Base-by-base conservation (phyloP, 225 moss, liverwort and hornwort species). In the Pleurozium schreberi region DNA sequence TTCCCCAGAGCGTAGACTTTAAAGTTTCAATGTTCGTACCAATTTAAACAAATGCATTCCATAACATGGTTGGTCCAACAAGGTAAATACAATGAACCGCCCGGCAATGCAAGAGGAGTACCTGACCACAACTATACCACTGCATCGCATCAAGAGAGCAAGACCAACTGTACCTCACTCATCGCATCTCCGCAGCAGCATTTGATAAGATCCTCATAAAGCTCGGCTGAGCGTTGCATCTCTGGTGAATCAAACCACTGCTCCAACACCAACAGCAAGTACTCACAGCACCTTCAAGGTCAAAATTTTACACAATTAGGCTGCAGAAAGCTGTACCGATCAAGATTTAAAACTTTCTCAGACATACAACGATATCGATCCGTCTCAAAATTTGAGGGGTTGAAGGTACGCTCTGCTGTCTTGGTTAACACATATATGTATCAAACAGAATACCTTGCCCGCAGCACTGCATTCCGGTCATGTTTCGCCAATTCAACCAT, bases 141-240 rank as follows among this genome's bases (percentile, higher is more conserved):
- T 66, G 49, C 19, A 74, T 55, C 49, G 73, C 80, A 88, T 91
- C 58, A 80, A 85, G 75, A 67, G 74, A 80, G 50, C 49, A 92
- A 82, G 70, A 90, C 77, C 42, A 80, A 91, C 62, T 64, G 86
- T 93, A 96, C 96, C 95, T 99, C 98, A 91, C 97, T 95, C 95
- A 99, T 94, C 69, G 98, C 98, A 94, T 99, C 98, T 80, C 92
- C 96, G 65, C 96, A 96, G 89, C 98, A 99, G 88, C 96, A 96
- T 93, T 99, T 99, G 75, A 99, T 95, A 57, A 99, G 94, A 58
- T 97, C 98, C 91, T 99, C 97, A 73, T 97, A 99, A 59, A 99
- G 95, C 67, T 99, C 99, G 81, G 94, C 99, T 81, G 97, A 89
- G 33, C 99, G 97, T 87, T 97, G 99, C 91, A 97, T 91, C 91